Evolutionary conservation across 2,329 filamentous ascomycete species (phyloP), one percentile per base, ranked within the genome.

Genomic region (Neurospora sp.): DNA sequence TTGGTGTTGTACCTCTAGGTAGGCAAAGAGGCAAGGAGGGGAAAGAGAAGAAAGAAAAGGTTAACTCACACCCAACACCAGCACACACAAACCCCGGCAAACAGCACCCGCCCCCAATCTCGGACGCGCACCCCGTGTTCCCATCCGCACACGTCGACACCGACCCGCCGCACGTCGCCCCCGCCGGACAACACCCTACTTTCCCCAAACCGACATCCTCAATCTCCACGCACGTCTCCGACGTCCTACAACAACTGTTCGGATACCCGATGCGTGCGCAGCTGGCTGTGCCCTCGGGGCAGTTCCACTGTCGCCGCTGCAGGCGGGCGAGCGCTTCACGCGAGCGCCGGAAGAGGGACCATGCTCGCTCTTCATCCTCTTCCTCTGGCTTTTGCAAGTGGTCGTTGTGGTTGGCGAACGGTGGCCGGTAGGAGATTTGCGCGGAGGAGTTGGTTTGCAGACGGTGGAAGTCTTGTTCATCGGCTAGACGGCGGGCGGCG

Each of bases 141-240:
- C 86, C 89, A 4, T 82, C 80, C 2, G 83, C 82, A 73, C 92
- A 94, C n/a, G 77, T 77, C 0, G 84, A 86, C 6, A 94, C 87
- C 1, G 81, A 80, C 10, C 90, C 89, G 3, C 84, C 85, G 77
- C 92, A 95, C 6, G 78, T 85, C 62, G 83, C 81, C 3, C 91
- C 91, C 41, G 82, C 76, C 0, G 90, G 90, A 79, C 92, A 96
- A 79, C 92, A 96, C 3, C 91, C 92, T 2, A 95, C 88, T 65
- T 87, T 86, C 8, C 90, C 90, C 37, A 89, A 82, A 0, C 85
- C 86, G 6, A 86, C 85, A 77, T 91, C 87, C 39, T 83, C 78
- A 4, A 93, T 87, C 33, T 81, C 79, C 66, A 91, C 88, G 77
- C 92, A 96, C 8, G 84, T 86, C 73, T 90, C 88, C 17, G 83